Percentiles rank a stretch among this genome's conserved stretches.
Evolutionary conservation across 768 basidiomycete species (phyloP).

Genomic region (Rhizopogon salebrosus): DNA sequence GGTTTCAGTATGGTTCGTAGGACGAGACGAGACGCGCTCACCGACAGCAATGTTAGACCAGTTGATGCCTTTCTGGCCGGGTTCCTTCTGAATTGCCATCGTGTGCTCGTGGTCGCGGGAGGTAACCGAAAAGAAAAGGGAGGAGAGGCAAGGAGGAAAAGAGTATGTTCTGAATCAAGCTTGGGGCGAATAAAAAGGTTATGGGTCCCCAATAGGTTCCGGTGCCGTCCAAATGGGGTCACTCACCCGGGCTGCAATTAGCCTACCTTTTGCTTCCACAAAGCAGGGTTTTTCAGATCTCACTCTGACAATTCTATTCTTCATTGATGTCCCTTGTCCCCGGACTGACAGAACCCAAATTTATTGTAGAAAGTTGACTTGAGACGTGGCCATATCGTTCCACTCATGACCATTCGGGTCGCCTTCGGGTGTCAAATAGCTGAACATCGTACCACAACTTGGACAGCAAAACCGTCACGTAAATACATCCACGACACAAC

Average conservation of each 20-base stretch:
- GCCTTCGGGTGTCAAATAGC: too few relatives aligned
- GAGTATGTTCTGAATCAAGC: slow-evolving; percentile 2
- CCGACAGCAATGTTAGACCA: slow-evolving; percentile 96
- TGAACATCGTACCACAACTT: too few relatives aligned
- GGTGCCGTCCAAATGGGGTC: neutral
- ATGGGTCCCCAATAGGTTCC: neutral
- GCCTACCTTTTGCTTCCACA: neutral
- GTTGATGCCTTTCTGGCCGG: slow-evolving; percentile 86
- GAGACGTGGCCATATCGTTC: too few relatives aligned
- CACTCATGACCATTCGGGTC: too few relatives aligned
- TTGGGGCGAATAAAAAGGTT: slow-evolving; percentile 6
- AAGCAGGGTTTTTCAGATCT: too few relatives aligned
- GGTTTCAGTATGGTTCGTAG: slow-evolving; percentile 15
- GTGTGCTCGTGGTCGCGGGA: slow-evolving; percentile 16
- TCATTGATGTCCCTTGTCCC: too few relatives aligned
- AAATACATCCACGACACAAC: too few relatives aligned
- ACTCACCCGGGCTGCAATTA: neutral
- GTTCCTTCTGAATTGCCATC: slow-evolving; percentile 83
- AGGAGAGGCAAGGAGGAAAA: slow-evolving; percentile 5
- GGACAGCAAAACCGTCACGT: too few relatives aligned
- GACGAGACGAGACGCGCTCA: slow-evolving; percentile 34
- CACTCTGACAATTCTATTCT: too few relatives aligned
- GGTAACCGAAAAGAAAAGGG: slow-evolving; percentile 8
- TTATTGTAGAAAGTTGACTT: too few relatives aligned
- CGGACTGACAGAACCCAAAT: too few relatives aligned